Base-by-base conservation (phyloP, 495 filamentous ascomycete genomes). In the Hypoxylon intermedium region DNA sequence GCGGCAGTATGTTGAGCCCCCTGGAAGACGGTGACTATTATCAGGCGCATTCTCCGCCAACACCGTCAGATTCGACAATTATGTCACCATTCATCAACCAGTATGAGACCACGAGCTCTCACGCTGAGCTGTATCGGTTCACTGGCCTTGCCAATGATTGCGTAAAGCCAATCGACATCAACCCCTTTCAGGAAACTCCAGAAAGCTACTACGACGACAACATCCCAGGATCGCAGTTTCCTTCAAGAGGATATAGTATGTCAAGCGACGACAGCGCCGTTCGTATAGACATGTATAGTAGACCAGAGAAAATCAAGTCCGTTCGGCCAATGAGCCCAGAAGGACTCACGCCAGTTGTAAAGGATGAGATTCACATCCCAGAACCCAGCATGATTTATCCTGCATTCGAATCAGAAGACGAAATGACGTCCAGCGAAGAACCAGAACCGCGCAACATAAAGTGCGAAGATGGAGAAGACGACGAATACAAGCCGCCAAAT, bases 141-240 rank as follows among this genome's bases (percentile, higher is more conserved):
- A 63, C 68, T 5, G 67, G 67, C 16, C 52, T 68, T 50, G 68
- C 67, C 30, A 63, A 68, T 6, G 57, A 49, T 37, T 79, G 52
- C 13, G 75, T 77, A 12, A 78, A 74, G 43, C 77, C 62, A 13
- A 51, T 54, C 9, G 75, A 79, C 31, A 69, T 80, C 11, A 77
- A 75, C 57, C 60, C 67, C 0, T 68, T 52, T 31, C 71, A 70
- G 33, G 73, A 72, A 34, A 19, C 55, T 0, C 47, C 66, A 5
- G 54, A 52, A 2, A 68, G 70, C 36, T 70, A 67, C 45, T 68
- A 45, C 41, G 77, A 77, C 19, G 61, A 65, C 16, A 51, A 20
- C 30, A 49, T 54, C 41, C 55, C 51, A 38, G 50, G 37, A 9
- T 23, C 65, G 33, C 54, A 63, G 9, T 54, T 60, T 16, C 43